Evolutionary conservation across 2,329 filamentous ascomycete genomes (phyloP).

Genomic region (Fusarium sp.): DNA sequence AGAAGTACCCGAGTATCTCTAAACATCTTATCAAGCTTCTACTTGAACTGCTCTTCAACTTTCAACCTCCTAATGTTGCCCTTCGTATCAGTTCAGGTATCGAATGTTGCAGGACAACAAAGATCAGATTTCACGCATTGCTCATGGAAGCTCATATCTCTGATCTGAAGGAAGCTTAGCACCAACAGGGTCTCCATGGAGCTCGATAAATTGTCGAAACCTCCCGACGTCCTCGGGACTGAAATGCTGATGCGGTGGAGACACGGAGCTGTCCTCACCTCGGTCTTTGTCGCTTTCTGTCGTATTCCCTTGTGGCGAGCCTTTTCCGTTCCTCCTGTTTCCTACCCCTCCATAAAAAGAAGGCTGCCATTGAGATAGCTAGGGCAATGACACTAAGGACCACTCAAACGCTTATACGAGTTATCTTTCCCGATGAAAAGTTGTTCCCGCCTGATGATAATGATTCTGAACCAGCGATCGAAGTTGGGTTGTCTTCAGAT

Average conservation of each 20-base stretch:
- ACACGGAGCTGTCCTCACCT: background rate
- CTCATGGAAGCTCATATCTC: background rate
- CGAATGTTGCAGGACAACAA: background rate
- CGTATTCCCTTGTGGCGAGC: accelerated
- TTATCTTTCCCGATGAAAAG: background rate
- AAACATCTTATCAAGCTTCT: background rate
- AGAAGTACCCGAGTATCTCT: background rate
- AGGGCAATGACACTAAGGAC: background rate
- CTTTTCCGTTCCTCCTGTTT: background rate
- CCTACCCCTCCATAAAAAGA: background rate
- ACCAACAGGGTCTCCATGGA: background rate
- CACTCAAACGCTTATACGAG: background rate
- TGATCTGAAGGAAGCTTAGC: background rate
- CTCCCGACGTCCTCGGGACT: background rate
- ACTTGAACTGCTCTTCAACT: background rate
- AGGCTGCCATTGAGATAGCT: background rate
- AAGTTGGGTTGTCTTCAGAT: background rate
- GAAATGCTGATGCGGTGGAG: background rate
- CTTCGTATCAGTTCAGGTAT: background rate
- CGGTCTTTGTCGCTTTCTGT: accelerated
- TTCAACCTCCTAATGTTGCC: too few species aligned
- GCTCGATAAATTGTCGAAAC: background rate
- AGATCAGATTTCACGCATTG: background rate
- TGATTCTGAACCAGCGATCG: accelerated
- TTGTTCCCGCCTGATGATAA: background rate